These are phyloP conservation scores for Sphaceloma murrayae DNA, from an alignment of 2,329 filamentous ascomycete species.

Conservation along the genomic window DNA sequence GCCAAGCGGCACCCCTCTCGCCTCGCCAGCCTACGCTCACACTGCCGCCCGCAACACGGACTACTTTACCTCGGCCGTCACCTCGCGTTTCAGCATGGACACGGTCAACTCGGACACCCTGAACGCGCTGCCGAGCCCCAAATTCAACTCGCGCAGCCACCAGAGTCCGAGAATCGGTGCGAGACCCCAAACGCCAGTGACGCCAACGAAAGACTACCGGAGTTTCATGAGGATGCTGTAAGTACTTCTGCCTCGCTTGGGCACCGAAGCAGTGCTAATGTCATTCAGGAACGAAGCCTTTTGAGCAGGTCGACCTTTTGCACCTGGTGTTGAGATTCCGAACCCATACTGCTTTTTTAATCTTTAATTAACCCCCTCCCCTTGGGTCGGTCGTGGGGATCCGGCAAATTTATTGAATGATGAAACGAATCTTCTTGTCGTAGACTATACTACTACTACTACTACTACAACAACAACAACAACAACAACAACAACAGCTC, in stretches of 20 bases:
- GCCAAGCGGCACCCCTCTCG: conserved; percentile 1
- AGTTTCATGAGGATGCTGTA: conserved; percentile 13
- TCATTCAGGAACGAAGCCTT: neutral
- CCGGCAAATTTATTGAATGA: neutral
- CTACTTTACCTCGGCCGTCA: conserved; percentile 1
- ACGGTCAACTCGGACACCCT: neutral
- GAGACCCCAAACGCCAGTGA: conserved; percentile 1
- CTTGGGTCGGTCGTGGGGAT: neutral
- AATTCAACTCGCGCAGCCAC: neutral
- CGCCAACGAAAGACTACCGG: conserved; percentile 12
- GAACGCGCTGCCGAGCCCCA: conserved; percentile 6
- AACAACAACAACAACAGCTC: too few species aligned
- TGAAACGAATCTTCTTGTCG: conserved; percentile 6
- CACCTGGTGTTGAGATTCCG: too few species aligned
- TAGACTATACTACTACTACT: too few species aligned
- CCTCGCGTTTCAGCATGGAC: conserved; percentile 5
- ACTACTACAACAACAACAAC: too few species aligned
- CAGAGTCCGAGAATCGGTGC: neutral
- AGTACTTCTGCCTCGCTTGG: neutral
- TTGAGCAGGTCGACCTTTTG: conserved; percentile 1
- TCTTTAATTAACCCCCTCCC: conserved; percentile 4
- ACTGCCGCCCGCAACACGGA: neutral
- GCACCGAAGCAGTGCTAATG: neutral
- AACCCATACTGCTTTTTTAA: too few species aligned
- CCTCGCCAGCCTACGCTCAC: conserved; percentile 1